These are phyloP conservation scores for Mortierella claussenii DNA, from an alignment of 192 early-diverging fungal genomes.

Conservation along the genomic window DNA sequence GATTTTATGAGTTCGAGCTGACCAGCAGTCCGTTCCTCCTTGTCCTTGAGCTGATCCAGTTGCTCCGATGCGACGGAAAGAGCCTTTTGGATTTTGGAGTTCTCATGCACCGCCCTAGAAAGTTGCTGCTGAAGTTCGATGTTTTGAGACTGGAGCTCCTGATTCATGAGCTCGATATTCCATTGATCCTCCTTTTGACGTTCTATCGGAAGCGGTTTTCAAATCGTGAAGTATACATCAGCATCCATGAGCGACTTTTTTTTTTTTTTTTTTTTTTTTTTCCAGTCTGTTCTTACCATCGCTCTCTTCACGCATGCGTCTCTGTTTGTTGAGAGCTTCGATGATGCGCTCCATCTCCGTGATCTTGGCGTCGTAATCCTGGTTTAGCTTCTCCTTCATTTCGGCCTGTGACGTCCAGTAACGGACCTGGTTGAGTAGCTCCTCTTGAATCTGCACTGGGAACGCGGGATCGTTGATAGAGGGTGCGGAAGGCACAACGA, in stretches of 20 bases:
- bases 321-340: conserved; percentile 61
- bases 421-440: conserved; percentile 48
- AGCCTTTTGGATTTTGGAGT: conserved; percentile 65
- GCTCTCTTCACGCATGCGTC: conserved; percentile 64
- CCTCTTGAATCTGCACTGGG: conserved; percentile 49
- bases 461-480: conserved; percentile 44
- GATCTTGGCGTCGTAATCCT: conserved; percentile 61
- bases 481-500: conserved; percentile 26
- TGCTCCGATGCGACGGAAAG: conserved; percentile 63
- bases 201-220: no score
- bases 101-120: conserved; percentile 61
- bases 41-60: conserved; percentile 65
- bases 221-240: no score
- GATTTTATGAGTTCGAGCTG: conserved; percentile 48
- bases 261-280: no score
- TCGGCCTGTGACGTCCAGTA: conserved; percentile 54
- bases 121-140: conserved; percentile 59
- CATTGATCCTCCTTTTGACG: conserved; percentile 64
- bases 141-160: conserved; percentile 57
- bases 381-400: conserved; percentile 53
- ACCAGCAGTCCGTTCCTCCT: conserved; percentile 61
- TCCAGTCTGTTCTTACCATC: conserved; percentile 63
- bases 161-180: conserved; percentile 62
- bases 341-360: conserved; percentile 63
- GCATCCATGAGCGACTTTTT: no score